Evolutionary conservation across 2,329 filamentous ascomycete genomes (phyloP), one percentile per base, ranked within the genome.

Genomic region (Sporothrix inflata): DNA sequence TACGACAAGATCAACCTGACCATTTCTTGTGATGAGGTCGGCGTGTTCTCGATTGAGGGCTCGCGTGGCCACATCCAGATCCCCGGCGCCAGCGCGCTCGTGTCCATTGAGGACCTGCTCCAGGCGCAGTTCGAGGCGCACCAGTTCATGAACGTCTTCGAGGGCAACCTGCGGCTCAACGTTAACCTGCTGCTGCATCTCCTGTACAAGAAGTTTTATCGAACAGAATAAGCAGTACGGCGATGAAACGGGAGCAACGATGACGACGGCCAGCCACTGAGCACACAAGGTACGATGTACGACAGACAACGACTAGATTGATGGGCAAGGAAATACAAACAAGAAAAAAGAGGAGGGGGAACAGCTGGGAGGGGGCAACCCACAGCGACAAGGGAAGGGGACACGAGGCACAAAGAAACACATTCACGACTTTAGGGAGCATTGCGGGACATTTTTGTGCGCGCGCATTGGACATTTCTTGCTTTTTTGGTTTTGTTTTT

Each of bases 121-220:
- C 94, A 98, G 83, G 95, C 96, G 69, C 97, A 99, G 82, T 99
- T 98, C 80, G 96, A 98, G 82, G 94, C 96, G 76, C 93, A 94
- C 78, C 94, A 98, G 83, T 97, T 97, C 81, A 94, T 98, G 89
- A 94, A 93, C 78, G 86, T 98, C 74, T 99, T 99, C 78, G 94
- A 97, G 80, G 91, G 91, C 71, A 88, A 87, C 75, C 86, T 98
- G 79, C 91, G 92, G 82, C 88, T 99, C 79, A 98, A 98, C 81
- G 96, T 99, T 78, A 99, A 99, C 84, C 82, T 99, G 79, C 89
- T 99, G 83, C 86, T 99, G 85, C 96, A 99, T 86, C 85, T 98
- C 81, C 88, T 99, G 77, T 98, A 98, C 86, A 97, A 97, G 88
- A 99, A 99, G 87, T 99, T 99, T 82, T 99, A 99, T 80, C 85